Evolutionary conservation across 1,139 yeast species (phyloP).

Genomic region (Protomyces inouyei): DNA sequence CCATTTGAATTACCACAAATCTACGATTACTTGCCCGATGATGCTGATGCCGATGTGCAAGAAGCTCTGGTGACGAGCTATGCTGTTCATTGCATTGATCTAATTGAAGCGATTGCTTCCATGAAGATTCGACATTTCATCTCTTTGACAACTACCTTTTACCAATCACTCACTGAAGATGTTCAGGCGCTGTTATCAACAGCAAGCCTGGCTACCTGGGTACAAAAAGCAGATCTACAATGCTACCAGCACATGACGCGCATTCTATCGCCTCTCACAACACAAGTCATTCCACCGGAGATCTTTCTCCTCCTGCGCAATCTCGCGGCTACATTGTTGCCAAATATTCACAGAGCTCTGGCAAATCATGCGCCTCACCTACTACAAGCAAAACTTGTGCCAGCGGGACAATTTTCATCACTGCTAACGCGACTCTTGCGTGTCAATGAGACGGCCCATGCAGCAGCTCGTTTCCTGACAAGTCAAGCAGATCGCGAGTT

Average conservation of each 20-base stretch:
- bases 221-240: constrained; percentile 57
- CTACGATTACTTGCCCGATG: constrained; percentile 38
- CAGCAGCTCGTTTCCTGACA: constrained; percentile 51
- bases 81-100: constrained; percentile 56
- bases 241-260: constrained; percentile 58
- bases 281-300: constrained; percentile 56
- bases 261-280: constrained; percentile 61
- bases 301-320: constrained; percentile 45
- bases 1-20: constrained; percentile 31
- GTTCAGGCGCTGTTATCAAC: constrained; percentile 56
- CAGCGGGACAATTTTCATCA: constrained; percentile 56
- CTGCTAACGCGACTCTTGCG: constrained; percentile 55
- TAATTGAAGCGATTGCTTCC: constrained; percentile 62
- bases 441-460: constrained; percentile 56
- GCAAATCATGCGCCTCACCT: constrained; percentile 52
- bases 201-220: constrained; percentile 56
- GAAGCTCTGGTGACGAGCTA: constrained; percentile 59
- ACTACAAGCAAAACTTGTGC: constrained; percentile 49
- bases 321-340: constrained; percentile 38
- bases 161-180: constrained; percentile 59
- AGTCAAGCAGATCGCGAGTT: constrained; percentile 47
- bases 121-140: constrained; percentile 63
- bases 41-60: constrained; percentile 55
- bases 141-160: constrained; percentile 52
- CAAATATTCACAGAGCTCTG: constrained; percentile 36